Base-by-base conservation (phyloP, 179 eudicot genomes). In the Beta macrorhiza region DNA sequence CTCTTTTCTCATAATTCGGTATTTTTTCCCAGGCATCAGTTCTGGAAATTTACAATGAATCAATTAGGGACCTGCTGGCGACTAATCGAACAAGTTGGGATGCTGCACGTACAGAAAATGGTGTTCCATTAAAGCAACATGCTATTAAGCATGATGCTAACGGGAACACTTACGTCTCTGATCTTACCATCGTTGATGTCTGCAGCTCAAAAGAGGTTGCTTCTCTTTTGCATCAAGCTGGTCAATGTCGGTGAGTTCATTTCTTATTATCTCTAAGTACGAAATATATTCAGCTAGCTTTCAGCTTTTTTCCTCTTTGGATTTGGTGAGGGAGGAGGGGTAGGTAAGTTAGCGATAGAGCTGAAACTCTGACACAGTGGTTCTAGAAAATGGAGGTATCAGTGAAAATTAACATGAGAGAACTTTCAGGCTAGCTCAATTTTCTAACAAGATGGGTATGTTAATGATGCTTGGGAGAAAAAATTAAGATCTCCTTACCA, bases 141-240 rank as follows among this genome's bases (percentile, higher is more conserved):
- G 53, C 85, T 20, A 93, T 93, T 49, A 87, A 89, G 81, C 97
- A 93, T 75, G 97, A 93, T 72, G 83, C 89, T 22, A 89, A 88
- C 69, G 97, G 97, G 20, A 89, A 90, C 81, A 93, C 95, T 0
- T 83, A 71, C 55, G 97, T 93, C 51, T 84, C 95, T 75, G 95
- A 93, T 82, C 95, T 92, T 72, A 93, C 92, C 44, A 85, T 91
- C 56, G 89, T 91, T 64, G 97, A 93, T 84, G 97, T 93, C 56
- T 86, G 91, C 85, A 93, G 90, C 80, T 88, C 87, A 77, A 87
- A 76, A 67, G 91, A 92, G 87, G 96, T 92, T 68, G 90, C 93
- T 75, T 87, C 89, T 67, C 93, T 90, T 82, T 80, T 92, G 58
- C 89, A 82, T 32, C 90, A 92, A 79, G 96, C 96, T 74, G 96